Base-by-base conservation (phyloP, 1,284 basidiomycete species). In the Leccinum angustisporum region DNA sequence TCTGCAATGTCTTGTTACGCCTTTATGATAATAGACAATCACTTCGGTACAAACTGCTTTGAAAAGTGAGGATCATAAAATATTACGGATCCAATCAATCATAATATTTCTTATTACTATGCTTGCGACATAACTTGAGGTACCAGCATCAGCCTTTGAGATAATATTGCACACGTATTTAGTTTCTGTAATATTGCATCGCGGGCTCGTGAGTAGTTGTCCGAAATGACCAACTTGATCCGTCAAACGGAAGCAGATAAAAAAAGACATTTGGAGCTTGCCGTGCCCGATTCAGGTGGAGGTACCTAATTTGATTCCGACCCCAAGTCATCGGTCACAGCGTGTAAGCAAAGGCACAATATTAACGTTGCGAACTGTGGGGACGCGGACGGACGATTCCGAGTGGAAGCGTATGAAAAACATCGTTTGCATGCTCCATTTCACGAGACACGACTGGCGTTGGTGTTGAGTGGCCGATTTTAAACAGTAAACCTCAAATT, bases 161-260 rank as follows among this genome's bases (percentile, higher is more conserved):
- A 34, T 38, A 63, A 36, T 16, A 7, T 50, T 10, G 13, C 18
- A 5, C 11, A 50, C 8, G 16, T 21, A 43, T 48, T 59, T 52
- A 57, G 56, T 30, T 53, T 61, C 7, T 40, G 62, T 13, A 18
- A 46, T 18, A 54, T 50, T 13, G 61, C 60, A n/a, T 74, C 72
- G 8, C 80, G 74, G 10, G 74, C 73, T 4, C 83, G 78, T n/a
- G 76, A 72, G 63, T 82, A 83, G 63, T 82, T 83, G 27, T 68
- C 82, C 79, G 2, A 25, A 25, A 25, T 25, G 21, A 74, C 70
- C 57, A 36, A 36, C 34, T 25, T 25, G 21, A 36, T 14, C 46
- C 4, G 14, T 50, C 48, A 8, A 13, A 48, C 46, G 46, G 46
- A 50, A 8, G 7, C 21, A 25, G 11, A 48, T 21, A 48, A 21